Evolutionary conservation across 2,329 filamentous ascomycete genomes (phyloP), one percentile per base, ranked within the genome.

Genomic region (Chlorencoelia australis): DNA sequence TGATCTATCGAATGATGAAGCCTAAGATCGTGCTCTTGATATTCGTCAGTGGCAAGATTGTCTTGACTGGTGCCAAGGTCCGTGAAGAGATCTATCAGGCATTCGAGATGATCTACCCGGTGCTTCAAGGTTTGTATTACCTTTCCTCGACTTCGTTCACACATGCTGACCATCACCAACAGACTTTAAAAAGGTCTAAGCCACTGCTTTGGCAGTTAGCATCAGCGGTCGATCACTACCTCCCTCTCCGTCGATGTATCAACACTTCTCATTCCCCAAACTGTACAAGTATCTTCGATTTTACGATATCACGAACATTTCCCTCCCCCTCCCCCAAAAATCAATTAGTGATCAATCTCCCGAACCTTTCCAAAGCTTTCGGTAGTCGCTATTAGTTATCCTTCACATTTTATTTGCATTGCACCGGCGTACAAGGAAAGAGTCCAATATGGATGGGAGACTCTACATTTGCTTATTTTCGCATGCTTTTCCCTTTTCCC

Each of bases 1-100:
- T 98, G 35, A 98, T 98, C 66, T 98, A 98, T 67, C 87, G 91
- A 61, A 98, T 98, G 91, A 95, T 96, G 72, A 96, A 96, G 72
- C 91, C 91, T 14, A 96, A 96, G 78, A 94, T 96, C 51, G 89
- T 96, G 36, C 78, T 96, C 17, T 69, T 96, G 58, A 95, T 98
- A 63, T 96, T 96, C 68, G 89, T 96, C 55, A 91, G 82, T 56
- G 91, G 89, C 57, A 96, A 96, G 74, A 96, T 96, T 45, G 91
- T 96, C 55, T 73, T 96, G 59, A 96, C 91, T 27, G 91, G 91
- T 57, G 91, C 91, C 50, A 96, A 98, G 61, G 88, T 96, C 48
- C 82, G 91, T 52, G 91, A 98, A 64, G 91, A 96, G 67, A 96
- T 98, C 51, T 94, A 94, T 58, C 84, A 91, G 62, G 87, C 87